These are phyloP conservation scores for Aspergillus fischeri DNA, from an alignment of 2,329 filamentous ascomycete genomes.

Conservation along the genomic window DNA sequence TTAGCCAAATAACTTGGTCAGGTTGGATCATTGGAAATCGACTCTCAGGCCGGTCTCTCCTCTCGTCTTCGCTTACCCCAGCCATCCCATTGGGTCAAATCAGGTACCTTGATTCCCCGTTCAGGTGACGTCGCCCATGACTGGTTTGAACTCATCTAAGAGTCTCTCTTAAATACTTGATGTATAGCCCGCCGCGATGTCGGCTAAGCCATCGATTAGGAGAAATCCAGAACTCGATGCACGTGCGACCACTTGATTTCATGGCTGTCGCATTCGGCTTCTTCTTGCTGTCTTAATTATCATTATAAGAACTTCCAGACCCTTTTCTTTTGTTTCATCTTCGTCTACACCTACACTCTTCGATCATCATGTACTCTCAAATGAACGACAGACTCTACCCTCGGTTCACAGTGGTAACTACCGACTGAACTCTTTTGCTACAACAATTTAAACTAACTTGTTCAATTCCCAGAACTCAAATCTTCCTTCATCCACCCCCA, in stretches of 20 bases:
- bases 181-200: neutral
- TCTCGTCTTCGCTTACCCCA: neutral
- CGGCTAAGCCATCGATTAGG: neutral
- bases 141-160: neutral
- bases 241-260: neutral
- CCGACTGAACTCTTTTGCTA: neutral
- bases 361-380: neutral
- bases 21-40: neutral
- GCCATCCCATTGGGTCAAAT: neutral
- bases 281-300: neutral
- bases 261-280: neutral
- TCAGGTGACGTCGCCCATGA: neutral
- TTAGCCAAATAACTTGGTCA: neutral
- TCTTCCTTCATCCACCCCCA: slow-evolving; percentile 15
- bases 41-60: neutral
- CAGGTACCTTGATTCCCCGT: neutral
- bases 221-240: neutral
- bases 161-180: neutral
- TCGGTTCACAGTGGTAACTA: neutral
- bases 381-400: neutral
- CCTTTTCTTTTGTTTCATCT: neutral
- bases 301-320: neutral
- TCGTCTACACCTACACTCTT: neutral
- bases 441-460: neutral
- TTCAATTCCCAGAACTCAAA: slow-evolving; percentile 7